A percentile compares a stretch with the other conserved stretches of the same genome.
Conservation (phyloP, 1,284 basidiomycete genomes). For the Ustilago tritici region DNA sequence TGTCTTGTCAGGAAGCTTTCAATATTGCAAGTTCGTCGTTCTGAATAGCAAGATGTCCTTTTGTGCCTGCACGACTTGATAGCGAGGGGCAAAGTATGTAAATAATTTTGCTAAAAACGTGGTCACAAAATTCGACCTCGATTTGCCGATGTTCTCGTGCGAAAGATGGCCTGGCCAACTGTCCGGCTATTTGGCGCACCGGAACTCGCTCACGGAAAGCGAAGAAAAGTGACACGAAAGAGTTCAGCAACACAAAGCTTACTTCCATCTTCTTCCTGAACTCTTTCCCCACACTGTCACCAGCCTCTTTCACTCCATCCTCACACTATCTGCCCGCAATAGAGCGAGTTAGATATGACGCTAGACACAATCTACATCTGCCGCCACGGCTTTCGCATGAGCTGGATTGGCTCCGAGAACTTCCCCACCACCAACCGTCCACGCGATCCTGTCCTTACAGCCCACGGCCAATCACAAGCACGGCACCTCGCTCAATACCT, state of each 20-base stretch:
- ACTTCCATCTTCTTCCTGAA: neutral
- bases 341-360: slow-evolving; percentile 54
- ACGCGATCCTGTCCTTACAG: slow-evolving; percentile 82
- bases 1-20: neutral
- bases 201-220: neutral
- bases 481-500: slow-evolving; percentile 79
- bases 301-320: neutral
- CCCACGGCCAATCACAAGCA: slow-evolving; percentile 81
- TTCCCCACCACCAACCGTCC: slow-evolving; percentile 77
- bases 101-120: neutral
- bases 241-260: slow-evolving; percentile 14
- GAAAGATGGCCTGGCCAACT: neutral
- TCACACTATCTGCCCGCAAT: neutral
- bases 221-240: neutral
- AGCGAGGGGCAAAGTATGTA: neutral
- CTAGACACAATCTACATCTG: slow-evolving; percentile 82
- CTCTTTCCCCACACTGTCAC: neutral
- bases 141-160: slow-evolving; percentile 12
- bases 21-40: too few relatives aligned
- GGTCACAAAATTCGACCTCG: neutral
- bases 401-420: slow-evolving; percentile 76
- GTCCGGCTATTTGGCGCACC: slow-evolving; percentile 14
- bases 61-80: too few relatives aligned
- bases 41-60: too few relatives aligned
- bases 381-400: slow-evolving; percentile 74